phyloP scores from a whole-genome alignment of 305 asterid genomes.

The Fraxinus velutina region DNA sequence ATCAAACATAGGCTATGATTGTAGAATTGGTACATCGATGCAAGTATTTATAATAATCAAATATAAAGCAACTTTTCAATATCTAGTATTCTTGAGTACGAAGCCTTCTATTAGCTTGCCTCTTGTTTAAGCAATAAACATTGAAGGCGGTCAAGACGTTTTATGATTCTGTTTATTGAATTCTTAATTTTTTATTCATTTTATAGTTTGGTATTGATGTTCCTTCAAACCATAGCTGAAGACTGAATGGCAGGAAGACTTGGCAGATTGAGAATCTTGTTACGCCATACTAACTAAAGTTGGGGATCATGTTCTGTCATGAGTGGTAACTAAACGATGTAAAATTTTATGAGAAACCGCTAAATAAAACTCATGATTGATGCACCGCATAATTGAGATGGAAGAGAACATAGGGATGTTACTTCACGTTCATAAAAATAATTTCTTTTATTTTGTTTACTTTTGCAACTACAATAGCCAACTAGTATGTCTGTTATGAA shows the following conservation, averaged over 20 bases:
- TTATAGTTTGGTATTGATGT: neutral
- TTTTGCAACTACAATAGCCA: neutral
- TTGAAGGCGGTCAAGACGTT: neutral
- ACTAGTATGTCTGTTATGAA: neutral
- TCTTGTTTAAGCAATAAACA: neutral
- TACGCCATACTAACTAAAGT: neutral
- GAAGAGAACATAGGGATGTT: neutral
- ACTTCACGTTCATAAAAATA: neutral
- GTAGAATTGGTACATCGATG: neutral
- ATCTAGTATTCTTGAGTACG: neutral
- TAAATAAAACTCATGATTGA: neutral
- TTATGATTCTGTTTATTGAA: conserved; percentile 5
- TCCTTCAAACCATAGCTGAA: neutral
- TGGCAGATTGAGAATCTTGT: neutral
- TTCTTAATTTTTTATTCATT: neutral
- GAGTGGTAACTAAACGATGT: neutral
- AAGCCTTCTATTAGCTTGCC: neutral
- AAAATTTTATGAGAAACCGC: neutral
- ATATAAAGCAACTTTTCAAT: conserved; percentile 2
- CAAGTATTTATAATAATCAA: neutral
- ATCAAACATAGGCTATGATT: neutral
- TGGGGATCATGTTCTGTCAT: neutral
- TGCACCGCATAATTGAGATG: neutral
- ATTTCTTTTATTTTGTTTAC: neutral
- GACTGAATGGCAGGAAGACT: neutral